phyloP scores from a whole-genome alignment of 2,329 filamentous ascomycete species.

The Colletotrichum higginsianum region DNA sequence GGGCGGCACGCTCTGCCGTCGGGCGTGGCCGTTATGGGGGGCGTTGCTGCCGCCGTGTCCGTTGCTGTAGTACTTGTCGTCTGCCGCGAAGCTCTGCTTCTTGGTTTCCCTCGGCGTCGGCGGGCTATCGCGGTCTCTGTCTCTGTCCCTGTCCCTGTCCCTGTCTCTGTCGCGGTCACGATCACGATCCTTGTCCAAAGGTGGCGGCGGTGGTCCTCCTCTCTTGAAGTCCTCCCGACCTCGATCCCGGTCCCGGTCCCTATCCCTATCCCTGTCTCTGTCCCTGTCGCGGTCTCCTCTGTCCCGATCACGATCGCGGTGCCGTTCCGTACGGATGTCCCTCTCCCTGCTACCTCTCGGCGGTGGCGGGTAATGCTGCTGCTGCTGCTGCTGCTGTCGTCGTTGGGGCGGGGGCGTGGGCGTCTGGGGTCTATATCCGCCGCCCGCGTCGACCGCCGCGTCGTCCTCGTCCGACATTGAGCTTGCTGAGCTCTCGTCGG shows the following conservation, averaged over 20 bases:
- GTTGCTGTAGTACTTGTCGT: constrained; percentile 23
- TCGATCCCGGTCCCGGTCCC: constrained; percentile 39
- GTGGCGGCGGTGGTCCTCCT: too few relatives aligned
- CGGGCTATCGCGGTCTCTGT: constrained; percentile 41
- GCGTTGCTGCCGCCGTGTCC: constrained; percentile 6
- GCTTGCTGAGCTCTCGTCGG: constrained; percentile 19
- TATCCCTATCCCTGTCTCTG: constrained; percentile 34
- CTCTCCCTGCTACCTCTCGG: constrained; percentile 27
- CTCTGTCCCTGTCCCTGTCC: constrained; percentile 32
- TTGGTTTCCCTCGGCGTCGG: constrained; percentile 42
- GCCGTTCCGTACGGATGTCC: constrained; percentile 21
- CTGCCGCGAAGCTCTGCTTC: constrained; percentile 42
- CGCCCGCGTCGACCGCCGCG: neutral
- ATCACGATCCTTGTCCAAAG: neutral
- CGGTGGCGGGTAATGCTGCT: constrained; percentile 15
- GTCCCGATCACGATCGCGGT: constrained; percentile 25
- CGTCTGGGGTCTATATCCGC: constrained; percentile 36
- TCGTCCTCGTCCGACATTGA: constrained; percentile 39
- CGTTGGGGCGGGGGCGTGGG: constrained; percentile 35
- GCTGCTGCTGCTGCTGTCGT: neutral
- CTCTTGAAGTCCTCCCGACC: constrained; percentile 20
- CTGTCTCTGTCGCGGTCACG: constrained; percentile 20
- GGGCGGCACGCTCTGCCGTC: constrained; percentile 29
- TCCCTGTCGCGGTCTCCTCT: constrained; percentile 27
- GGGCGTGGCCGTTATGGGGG: constrained; percentile 23